Evolutionary conservation across 805 yeast species (phyloP), one percentile per base, ranked within the genome.

Genomic region (Wickerhamomyces subpelliculosus): DNA sequence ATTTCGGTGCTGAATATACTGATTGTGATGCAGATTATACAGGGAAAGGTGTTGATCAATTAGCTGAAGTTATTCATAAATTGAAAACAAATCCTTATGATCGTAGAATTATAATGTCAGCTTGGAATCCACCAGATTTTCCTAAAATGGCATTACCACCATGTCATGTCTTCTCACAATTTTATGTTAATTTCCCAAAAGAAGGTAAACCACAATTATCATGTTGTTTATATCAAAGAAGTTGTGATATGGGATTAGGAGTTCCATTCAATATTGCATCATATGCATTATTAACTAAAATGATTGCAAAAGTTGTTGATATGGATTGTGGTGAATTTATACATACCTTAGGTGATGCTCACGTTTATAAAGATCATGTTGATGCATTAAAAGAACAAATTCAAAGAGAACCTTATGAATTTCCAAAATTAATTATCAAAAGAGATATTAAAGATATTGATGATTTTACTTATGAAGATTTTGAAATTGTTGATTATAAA

Each of bases 191-290:
- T 51, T 84, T 84, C 65, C 90, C 95, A n/a, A 57, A 62, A 35
- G 66, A 65, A 21, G 61, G 58, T 19, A 76, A 63, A 50, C 94
- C 94, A 18, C 78, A 72, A 52, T 71, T 93, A 39, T 84, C 93
- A 11, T 93, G 98, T 59, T 74, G 83, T 41, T 67, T 93, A 67
- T 93, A 93, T 62, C 99, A 93, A 65, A 76, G 99, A 53, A 84
- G 96, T n/a, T 90, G 97, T 62, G 99, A 93, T 57, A 89, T 93
- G 96, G 99, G 99, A 0, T 73, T 93, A n/a, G 99, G 99, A 12
- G 97, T 93, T 18, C 99, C 99, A 1, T 93, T 93, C 62, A 93
- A 93, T 58, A 93, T 93, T 54, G 98, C 99, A 0, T 87, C 97
- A 0, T 93, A 93, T 57, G 95, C 98, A 0, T 67, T 93, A 38